Conservation (phyloP, 352 stramenopile species). For the Elongisporangium senticosum region DNA sequence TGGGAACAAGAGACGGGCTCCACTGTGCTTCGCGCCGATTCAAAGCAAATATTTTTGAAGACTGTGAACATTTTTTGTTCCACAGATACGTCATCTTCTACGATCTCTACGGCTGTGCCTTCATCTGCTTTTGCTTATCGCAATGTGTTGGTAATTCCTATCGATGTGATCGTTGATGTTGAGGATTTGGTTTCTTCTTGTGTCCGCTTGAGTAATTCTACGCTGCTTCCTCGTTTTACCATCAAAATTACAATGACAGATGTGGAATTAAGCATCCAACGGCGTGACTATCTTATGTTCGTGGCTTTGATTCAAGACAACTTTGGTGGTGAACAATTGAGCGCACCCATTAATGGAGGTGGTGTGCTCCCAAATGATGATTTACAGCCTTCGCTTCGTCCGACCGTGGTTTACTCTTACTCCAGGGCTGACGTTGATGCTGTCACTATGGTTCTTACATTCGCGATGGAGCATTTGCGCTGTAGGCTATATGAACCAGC, state of each 20-base stretch:
- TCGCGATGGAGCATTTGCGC: slow-evolving; percentile 49
- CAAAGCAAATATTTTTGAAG: slow-evolving; percentile 37
- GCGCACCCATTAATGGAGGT: slow-evolving; percentile 5
- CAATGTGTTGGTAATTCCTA: slow-evolving; percentile 24
- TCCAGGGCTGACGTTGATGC: slow-evolving; percentile 57
- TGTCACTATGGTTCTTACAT: slow-evolving; percentile 57
- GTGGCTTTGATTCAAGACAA: slow-evolving; percentile 63
- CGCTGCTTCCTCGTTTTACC: slow-evolving; percentile 56
- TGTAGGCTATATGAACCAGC: slow-evolving; percentile 24
- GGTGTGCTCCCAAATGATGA: slow-evolving; percentile 1
- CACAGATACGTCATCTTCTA: slow-evolving; percentile 2
- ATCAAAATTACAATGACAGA: slow-evolving; percentile 29
- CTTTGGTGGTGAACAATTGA: slow-evolving; percentile 63
- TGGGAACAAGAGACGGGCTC: slow-evolving; percentile 1
- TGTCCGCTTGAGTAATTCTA: slow-evolving; percentile 23
- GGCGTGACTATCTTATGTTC: slow-evolving; percentile 52
- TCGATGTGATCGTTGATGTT: slow-evolving; percentile 56
- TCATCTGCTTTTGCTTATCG: slow-evolving; percentile 1
- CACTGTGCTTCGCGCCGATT: slow-evolving; percentile 21
- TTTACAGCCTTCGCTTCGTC: slow-evolving; percentile 30
- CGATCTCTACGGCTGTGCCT: slow-evolving; percentile 1
- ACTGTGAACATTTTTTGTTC: slow-evolving; percentile 50
- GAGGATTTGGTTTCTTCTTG: slow-evolving; percentile 59
- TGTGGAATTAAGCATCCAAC: slow-evolving; percentile 17
- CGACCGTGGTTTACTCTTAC: slow-evolving; percentile 67